phyloP scores from a whole-genome alignment of 164 flowering plant genomes.

The Vitis rupestris region DNA sequence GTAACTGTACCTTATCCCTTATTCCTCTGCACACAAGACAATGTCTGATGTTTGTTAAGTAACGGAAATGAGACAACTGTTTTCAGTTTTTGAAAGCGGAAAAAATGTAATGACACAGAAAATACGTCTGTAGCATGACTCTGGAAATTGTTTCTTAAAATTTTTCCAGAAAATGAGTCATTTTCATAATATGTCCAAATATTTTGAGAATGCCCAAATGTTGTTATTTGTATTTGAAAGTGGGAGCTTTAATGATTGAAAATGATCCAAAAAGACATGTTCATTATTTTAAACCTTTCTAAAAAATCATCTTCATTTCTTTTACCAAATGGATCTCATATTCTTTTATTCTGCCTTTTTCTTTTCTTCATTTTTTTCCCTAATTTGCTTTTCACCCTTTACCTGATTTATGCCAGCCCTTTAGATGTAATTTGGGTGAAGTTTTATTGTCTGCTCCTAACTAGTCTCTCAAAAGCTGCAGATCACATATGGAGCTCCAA shows the following conservation, averaged over 20 bases:
- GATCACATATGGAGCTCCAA: constrained; percentile 87
- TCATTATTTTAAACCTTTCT: neutral
- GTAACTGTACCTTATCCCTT: constrained; percentile 30
- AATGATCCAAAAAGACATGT: too few relatives aligned
- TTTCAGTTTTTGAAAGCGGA: too few relatives aligned
- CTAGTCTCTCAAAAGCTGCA: constrained; percentile 25
- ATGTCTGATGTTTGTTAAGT: neutral
- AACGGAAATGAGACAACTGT: too few relatives aligned
- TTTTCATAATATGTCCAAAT: too few relatives aligned
- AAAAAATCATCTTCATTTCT: neutral
- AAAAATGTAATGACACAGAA: too few relatives aligned
- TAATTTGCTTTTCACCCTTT: neutral
- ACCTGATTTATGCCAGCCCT: constrained; percentile 1
- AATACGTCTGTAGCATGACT: too few relatives aligned
- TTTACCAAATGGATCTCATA: too few relatives aligned
- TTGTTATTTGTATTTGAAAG: too few relatives aligned
- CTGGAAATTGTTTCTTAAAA: too few relatives aligned
- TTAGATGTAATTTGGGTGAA: neutral
- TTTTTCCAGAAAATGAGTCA: too few relatives aligned
- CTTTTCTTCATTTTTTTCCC: neutral
- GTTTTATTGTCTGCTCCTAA: neutral
- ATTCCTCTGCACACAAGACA: neutral
- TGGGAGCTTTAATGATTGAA: too few relatives aligned
- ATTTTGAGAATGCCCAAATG: too few relatives aligned
- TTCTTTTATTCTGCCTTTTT: neutral